Percentiles rank a stretch among this genome's conserved stretches.
Evolutionary conservation across 2,329 filamentous ascomycete genomes (phyloP).

Genomic region (Thielaviopsis ethacetica): DNA sequence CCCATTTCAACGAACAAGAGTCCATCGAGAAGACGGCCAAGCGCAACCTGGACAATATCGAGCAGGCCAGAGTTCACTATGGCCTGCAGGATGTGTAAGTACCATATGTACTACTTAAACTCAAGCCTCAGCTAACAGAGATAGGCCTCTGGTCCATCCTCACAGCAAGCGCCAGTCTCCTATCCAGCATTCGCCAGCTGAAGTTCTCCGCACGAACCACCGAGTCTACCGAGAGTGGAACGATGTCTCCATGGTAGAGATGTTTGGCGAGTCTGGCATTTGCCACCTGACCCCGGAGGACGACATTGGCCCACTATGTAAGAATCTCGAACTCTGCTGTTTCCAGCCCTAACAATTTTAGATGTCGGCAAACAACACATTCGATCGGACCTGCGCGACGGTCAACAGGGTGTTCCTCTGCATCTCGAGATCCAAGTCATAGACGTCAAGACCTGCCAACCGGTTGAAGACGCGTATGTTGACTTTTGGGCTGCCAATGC

Average conservation of each 20-base stretch:
- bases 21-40: constrained; percentile 11
- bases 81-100: constrained; percentile 12
- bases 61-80: constrained; percentile 3
- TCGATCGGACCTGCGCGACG: constrained; percentile 13
- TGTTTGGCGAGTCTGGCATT: constrained; percentile 25
- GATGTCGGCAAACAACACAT: constrained; percentile 14
- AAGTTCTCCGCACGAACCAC: constrained; percentile 22
- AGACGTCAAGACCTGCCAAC: constrained; percentile 15
- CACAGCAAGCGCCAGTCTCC: constrained; percentile 1
- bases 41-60: constrained; percentile 11
- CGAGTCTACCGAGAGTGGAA: constrained; percentile 19
- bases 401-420: constrained; percentile 13
- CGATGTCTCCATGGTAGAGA: constrained; percentile 18
- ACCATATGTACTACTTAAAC: neutral
- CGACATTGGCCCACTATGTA: constrained; percentile 32
- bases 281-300: constrained; percentile 34
- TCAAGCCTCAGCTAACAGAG: neutral
- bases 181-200: constrained; percentile 6
- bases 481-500: constrained; percentile 17
- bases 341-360: neutral
- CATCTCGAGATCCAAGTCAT: constrained; percentile 15
- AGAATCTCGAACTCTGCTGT: neutral
- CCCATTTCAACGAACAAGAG: constrained; percentile 10
- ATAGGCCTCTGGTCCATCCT: constrained; percentile 10
- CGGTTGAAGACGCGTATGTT: constrained; percentile 13